Conservation (phyloP, 306 rosid species). For the Vicia villosa region DNA sequence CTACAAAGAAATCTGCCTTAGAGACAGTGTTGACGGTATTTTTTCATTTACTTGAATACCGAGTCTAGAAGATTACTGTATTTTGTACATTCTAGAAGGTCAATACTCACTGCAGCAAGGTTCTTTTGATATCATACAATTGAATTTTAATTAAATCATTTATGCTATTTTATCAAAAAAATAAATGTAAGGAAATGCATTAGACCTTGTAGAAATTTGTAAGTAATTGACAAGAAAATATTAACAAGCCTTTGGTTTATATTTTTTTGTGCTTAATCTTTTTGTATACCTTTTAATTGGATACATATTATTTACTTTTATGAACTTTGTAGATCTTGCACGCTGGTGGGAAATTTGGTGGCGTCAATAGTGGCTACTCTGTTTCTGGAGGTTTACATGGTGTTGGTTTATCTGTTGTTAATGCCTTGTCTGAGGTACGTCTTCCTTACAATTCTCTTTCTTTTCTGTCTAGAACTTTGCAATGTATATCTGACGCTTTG, state of each 20-base stretch:
- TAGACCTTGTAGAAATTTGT: not conserved
- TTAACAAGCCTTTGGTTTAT: conserved; percentile 6
- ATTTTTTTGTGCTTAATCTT: conserved; percentile 19
- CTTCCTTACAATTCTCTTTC: conserved; percentile 15
- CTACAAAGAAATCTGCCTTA: conserved; percentile 86
- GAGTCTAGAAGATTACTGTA: conserved; percentile 17
- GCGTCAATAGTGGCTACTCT: conserved; percentile 91
- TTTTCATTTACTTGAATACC: conserved; percentile 28
- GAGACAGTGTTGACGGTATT: conserved; percentile 99
- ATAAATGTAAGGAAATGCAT: conserved; percentile 1
- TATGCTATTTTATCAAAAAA: conserved; percentile 14
- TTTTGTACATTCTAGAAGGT: conserved; percentile 26
- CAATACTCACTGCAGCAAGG: conserved; percentile 16
- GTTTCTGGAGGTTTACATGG: conserved; percentile 99
- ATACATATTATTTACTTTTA: conserved; percentile 18
- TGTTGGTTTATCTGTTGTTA: conserved; percentile 96
- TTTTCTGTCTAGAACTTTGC: conserved; percentile 10
- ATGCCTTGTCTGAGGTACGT: conserved; percentile 93
- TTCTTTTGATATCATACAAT: conserved; percentile 19
- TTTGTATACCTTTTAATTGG: conserved; percentile 11
- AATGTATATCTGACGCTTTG: not conserved
- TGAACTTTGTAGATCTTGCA: conserved; percentile 70
- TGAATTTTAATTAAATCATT: conserved; percentile 6
- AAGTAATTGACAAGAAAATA: not conserved
- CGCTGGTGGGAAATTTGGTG: conserved; percentile 99